These are phyloP conservation scores for Cryphonectria carpinicola DNA, from an alignment of 2,329 filamentous ascomycete genomes.

Conservation along the genomic window DNA sequence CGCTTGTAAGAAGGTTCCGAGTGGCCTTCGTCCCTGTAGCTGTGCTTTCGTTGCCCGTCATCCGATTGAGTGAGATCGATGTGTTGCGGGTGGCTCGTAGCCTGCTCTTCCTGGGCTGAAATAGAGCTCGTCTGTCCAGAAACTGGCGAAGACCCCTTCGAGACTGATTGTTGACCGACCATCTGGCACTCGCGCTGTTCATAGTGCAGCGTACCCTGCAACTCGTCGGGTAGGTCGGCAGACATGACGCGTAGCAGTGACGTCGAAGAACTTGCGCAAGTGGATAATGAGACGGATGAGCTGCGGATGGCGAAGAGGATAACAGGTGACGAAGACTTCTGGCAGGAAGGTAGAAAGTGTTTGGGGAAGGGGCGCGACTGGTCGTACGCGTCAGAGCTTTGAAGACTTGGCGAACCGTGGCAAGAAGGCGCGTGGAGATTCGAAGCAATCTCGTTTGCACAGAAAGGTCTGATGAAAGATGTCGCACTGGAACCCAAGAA, in stretches of 20 bases:
- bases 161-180: background rate
- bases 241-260: background rate
- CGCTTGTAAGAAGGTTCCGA: background rate
- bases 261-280: background rate
- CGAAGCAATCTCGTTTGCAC: background rate
- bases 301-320: background rate
- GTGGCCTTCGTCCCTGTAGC: background rate
- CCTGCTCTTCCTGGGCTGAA: background rate
- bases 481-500: background rate
- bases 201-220: background rate
- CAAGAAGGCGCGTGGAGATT: background rate
- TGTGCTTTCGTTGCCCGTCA: background rate
- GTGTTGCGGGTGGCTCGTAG: background rate
- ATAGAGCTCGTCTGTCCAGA: rapidly evolving
- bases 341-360: background rate
- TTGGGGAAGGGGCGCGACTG: background rate
- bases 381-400: background rate
- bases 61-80: background rate
- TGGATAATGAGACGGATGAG: background rate
- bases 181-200: background rate
- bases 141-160: too few species aligned
- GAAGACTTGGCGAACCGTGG: background rate
- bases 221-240: background rate
- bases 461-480: background rate
- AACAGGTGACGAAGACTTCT: background rate